Percentiles rank a stretch among this genome's conserved stretches.
phyloP scores from a whole-genome alignment of 208 protist species.

The Lotmaria passim region DNA sequence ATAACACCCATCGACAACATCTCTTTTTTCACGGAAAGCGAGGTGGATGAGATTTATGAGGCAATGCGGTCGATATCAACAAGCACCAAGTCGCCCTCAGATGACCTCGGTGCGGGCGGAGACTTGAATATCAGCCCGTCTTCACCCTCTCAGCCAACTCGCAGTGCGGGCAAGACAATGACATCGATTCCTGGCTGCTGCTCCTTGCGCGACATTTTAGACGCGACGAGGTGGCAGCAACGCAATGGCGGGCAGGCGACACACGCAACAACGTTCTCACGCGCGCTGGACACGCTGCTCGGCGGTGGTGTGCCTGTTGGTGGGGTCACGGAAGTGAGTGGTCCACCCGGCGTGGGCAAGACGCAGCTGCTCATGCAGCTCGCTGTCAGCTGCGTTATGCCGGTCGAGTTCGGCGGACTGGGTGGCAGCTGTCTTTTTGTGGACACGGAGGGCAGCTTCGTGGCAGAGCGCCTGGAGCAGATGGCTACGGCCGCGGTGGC shows the following conservation, averaged over 20 bases:
- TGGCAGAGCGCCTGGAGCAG: conserved; percentile 67
- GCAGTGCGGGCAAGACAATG: neutral
- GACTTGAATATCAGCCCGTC: neutral
- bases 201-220: conserved; percentile 12
- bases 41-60: conserved; percentile 20
- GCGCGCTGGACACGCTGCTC: conserved; percentile 76
- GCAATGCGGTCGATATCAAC: neutral
- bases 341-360: conserved; percentile 91
- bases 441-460: conserved; percentile 94
- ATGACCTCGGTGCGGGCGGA: neutral
- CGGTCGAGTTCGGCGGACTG: conserved; percentile 69
- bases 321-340: conserved; percentile 81
- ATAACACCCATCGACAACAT: neutral
- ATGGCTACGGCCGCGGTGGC: conserved; percentile 72
- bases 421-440: conserved; percentile 81
- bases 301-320: conserved; percentile 70
- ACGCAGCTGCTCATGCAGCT: conserved; percentile 93
- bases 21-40: conserved; percentile 18
- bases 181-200: conserved; percentile 17
- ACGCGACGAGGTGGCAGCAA: neutral
- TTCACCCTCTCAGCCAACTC: neutral
- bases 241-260: conserved; percentile 3
- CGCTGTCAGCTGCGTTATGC: conserved; percentile 76
- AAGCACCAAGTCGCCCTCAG: neutral
- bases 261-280: conserved; percentile 75